Conservation (phyloP, 2,329 filamentous ascomycete genomes). For the Cladophialophora bantiana region DNA sequence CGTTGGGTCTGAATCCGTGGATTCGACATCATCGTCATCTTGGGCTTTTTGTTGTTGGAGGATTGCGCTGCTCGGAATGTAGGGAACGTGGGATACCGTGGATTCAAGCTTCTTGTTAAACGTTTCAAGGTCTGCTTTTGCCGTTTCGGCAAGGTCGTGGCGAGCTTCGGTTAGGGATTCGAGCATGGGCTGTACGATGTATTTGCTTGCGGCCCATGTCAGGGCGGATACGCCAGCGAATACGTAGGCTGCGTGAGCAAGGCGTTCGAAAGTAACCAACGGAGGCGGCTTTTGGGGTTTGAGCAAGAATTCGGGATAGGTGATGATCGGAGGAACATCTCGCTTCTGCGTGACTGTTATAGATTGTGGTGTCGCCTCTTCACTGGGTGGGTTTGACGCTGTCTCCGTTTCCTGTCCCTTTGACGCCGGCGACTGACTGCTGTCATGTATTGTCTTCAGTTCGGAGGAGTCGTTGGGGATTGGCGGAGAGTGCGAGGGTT, state of each 20-base stretch:
- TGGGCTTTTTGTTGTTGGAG: slow-evolving; percentile 39
- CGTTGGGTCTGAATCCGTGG: slow-evolving; percentile 64
- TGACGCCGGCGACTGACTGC: slow-evolving; percentile 18
- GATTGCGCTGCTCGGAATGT: slow-evolving; percentile 35
- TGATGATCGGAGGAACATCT: slow-evolving; percentile 67
- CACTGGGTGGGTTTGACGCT: background rate
- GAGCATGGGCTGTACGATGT: slow-evolving; percentile 36
- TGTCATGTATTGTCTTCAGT: slow-evolving; percentile 41
- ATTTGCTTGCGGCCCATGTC: slow-evolving; percentile 56
- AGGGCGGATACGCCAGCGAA: slow-evolving; percentile 62
- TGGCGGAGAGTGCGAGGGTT: slow-evolving; percentile 41
- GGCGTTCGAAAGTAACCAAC: slow-evolving; percentile 63
- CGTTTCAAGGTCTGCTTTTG: slow-evolving; percentile 58
- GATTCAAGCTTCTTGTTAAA: slow-evolving; percentile 64
- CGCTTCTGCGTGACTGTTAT: slow-evolving; percentile 41
- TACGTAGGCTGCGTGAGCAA: slow-evolving; percentile 64
- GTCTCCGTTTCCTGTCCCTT: slow-evolving; percentile 7
- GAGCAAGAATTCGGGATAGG: slow-evolving; percentile 70
- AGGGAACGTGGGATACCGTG: slow-evolving; percentile 61
- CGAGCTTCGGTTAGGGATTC: slow-evolving; percentile 59
- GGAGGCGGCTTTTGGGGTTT: slow-evolving; percentile 66
- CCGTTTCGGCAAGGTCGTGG: slow-evolving; percentile 63
- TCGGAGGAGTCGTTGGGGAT: slow-evolving; percentile 28
- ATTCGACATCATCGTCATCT: slow-evolving; percentile 57
- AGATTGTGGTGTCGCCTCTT: slow-evolving; percentile 23